Base-by-base conservation (phyloP, 768 basidiomycete species). In the Amanita exitialis region DNA sequence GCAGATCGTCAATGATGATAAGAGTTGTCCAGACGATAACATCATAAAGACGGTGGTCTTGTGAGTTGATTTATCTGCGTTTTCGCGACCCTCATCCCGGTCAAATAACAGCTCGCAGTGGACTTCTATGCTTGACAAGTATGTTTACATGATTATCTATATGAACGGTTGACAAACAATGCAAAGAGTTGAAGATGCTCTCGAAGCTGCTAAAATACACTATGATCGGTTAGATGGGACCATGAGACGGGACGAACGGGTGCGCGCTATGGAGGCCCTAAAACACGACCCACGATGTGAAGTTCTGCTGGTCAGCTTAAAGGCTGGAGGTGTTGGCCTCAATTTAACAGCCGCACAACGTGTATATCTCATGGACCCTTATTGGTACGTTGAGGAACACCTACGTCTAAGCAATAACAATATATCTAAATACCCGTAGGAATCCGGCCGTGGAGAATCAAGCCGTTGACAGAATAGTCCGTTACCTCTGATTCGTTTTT, bases 391-490 rank as follows among this genome's bases (percentile, higher is more conserved):
- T 25, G 12, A 34, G 15, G 23, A 13, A n/a, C 9, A 15, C 23
- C 15, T 13, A 2, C 8, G 12, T 23, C 6, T 23, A 32, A 13
- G 4, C 5, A 32, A 32, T 13, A 6, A 21, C 30, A 13, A 16
- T 13, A 7, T 54, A 30, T 37, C 44, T 55, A 36, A 46, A 50
- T 41, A 27, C 16, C 32, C 39, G 5, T 58, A 92, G 90, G 92
- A 96, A 96, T 59, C 93, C 93, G 13, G 92, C 92, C 16, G 93
- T 94, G 4, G 93, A 98, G 69, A 93, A 96, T 61, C 95, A 97
- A 67, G 95, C 94, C 16, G 90, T 97, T 25, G 96, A 99, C 69
- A 89, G 95, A 47, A 95, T 96, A 57, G 92, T 96, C 59, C 66
- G 88, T 39, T 39, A 20, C 10, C n/a, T 46, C 23, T 37, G 12